Evolutionary conservation across 1,139 yeast species (phyloP).

Genomic region (Pichia sp.): DNA sequence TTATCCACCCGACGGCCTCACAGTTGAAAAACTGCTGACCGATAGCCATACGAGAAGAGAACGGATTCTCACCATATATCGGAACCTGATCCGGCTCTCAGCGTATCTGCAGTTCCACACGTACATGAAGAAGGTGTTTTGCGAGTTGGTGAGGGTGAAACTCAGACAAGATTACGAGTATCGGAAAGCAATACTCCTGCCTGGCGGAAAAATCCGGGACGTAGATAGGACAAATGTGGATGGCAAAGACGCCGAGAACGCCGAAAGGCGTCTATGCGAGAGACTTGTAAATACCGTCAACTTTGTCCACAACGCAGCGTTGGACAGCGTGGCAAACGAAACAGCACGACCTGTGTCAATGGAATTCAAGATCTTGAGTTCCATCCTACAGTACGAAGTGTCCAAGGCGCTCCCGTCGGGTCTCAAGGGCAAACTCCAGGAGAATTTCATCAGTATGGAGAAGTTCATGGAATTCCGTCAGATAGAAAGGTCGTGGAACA

Average conservation of each 20-base stretch:
- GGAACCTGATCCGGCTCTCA: constrained; percentile 22
- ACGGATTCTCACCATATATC: constrained; percentile 18
- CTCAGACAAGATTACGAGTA: constrained; percentile 24
- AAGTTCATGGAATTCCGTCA: constrained; percentile 13
- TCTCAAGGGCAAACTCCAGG: constrained; percentile 5
- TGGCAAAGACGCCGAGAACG: neutral
- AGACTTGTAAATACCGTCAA: constrained; percentile 26
- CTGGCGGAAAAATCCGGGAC: neutral
- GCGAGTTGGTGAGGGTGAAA: constrained; percentile 18
- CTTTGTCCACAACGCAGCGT: constrained; percentile 27
- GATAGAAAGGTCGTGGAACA: constrained; percentile 10
- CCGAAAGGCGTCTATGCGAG: neutral
- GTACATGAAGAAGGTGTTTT: constrained; percentile 13
- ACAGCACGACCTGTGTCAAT: constrained; percentile 10
- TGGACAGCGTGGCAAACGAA: constrained; percentile 10
- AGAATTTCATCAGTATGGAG: constrained; percentile 6
- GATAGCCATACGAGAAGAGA: constrained; percentile 9
- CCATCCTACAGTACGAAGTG: constrained; percentile 23
- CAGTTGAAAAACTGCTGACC: constrained; percentile 8
- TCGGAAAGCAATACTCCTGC: constrained; percentile 16
- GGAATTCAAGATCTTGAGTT: constrained; percentile 18
- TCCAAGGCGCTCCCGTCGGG: constrained; percentile 16
- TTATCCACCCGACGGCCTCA: constrained; percentile 25
- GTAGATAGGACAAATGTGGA: constrained; percentile 12
- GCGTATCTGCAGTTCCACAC: constrained; percentile 18